A percentile compares a stretch with the other conserved stretches of the same genome.
Evolutionary conservation across 75 land plant species (phyloP).

Genomic region (Adiantum capillusveneris): DNA sequence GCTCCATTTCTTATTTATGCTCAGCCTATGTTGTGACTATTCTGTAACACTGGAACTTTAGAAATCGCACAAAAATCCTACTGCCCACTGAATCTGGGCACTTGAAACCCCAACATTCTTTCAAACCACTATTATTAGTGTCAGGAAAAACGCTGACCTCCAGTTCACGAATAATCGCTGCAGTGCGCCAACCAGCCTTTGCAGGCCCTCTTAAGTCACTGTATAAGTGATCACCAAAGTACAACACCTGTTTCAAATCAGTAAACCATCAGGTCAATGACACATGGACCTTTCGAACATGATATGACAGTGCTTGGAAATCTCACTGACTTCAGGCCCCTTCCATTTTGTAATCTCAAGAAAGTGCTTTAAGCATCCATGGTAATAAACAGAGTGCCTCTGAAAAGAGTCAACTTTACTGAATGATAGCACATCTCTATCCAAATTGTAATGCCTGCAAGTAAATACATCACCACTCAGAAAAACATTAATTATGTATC

Average conservation of each 20-base stretch:
- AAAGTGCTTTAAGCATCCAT: slow-evolving; percentile 90
- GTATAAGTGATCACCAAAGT: slow-evolving; percentile 96
- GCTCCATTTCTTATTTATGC: no score
- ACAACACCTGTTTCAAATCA: slow-evolving; percentile 38
- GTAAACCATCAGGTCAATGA: no score
- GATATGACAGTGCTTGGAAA: neutral
- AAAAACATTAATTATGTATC: no score
- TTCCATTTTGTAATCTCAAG: slow-evolving; percentile 90
- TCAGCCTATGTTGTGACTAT: no score
- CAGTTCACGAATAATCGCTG: slow-evolving; percentile 90
- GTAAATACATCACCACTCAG: neutral
- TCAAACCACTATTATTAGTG: no score
- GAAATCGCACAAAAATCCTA: no score
- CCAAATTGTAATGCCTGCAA: slow-evolving; percentile 59
- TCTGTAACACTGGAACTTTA: no score
- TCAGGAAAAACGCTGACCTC: slow-evolving; percentile 73
- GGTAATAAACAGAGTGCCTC: slow-evolving; percentile 76
- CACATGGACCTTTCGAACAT: no score
- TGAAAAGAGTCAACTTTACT: slow-evolving; percentile 66
- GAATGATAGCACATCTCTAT: slow-evolving; percentile 76
- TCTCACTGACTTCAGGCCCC: slow-evolving; percentile 68
- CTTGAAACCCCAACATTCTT: no score
- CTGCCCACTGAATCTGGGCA: no score
- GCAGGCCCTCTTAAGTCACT: slow-evolving; percentile 96
- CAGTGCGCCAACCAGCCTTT: slow-evolving; percentile 99